Evolutionary conservation across 352 stramenopile species (phyloP), one percentile per base, ranked within the genome.

Genomic region (Globisporangium camurandrum): DNA sequence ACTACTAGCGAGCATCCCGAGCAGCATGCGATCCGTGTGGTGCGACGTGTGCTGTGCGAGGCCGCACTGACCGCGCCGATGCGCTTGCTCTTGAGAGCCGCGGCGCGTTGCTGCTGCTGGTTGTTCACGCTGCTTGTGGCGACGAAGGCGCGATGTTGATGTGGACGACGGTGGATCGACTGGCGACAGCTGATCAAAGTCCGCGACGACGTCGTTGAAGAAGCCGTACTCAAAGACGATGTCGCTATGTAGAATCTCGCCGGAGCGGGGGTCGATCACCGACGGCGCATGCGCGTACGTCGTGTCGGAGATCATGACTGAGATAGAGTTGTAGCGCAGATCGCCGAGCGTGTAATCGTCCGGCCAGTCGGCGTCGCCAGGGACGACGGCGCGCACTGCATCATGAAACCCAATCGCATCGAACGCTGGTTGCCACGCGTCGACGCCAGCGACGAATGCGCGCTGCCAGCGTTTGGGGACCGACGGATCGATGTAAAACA

Each of bases 171-270:
- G 65, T 10, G 69, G 60, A 10, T 55, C 52, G n/a, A 74, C 56
- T 9, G 65, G 64, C 1, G 74, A 81, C 31, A 57, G 52, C 17
- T 78, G 7, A 42, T 79, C 66, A 33, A 89, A 86, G 34, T 80
- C 64, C 6, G 47, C 14, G 45, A 89, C 68, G 2, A 72, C 83
- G 22, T 69, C 66, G 27, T 92, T 69, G 52, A 95, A 84, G 62
- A 93, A 96, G 0, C 83, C 84, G 52, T 88, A 88, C 47, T 89
- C 82, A 27, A 95, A 91, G 9, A 82, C 62, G 48, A 95, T 94
- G 49, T 88, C 75, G 49, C 77, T 91, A 61, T 90, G 75, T 8
- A 96, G 60, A 28, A 95, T 96, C 67, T 96, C 84, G 0, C 86
- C 81, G 4, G 67, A 89, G 9, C 84, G 71, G 14, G 82, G 80